Base-by-base conservation (phyloP, 257 asterid species). In the Gentiana straminea region DNA sequence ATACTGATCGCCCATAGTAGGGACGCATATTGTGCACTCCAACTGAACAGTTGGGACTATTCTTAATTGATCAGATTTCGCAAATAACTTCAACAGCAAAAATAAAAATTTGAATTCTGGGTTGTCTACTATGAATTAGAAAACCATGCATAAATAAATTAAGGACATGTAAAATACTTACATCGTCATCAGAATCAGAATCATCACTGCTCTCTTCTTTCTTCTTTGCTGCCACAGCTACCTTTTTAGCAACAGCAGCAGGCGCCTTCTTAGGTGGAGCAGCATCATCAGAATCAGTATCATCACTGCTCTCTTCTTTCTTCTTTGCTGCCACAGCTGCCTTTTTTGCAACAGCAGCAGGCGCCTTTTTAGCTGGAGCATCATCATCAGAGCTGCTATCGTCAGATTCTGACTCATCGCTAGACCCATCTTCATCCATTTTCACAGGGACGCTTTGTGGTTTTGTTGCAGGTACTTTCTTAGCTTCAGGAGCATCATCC, bases 331-430 rank as follows among this genome's bases (percentile, higher is more conserved):
- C 46, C 8, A 41, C 46, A 41, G 7, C 7, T 39, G 45, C 46
- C 46, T 49, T 61, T 44, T 43, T 49, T 52, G 70, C 33, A 58
- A 71, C 58, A 57, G 70, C 66, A 49, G 37, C 64, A 10, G 64
- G 57, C 3, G 2, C 56, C 32, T 46, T 69, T 24, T 65, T 61
- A 2, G 57, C 10, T 44, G 73, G 58, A 15, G 60, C 46, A 12
- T 58, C 73, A 4, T 80, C 83, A 11, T 74, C 86, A 0, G 82
- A 73, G 56, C 75, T 67, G 57, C 65, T 64, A 47, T 41, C 46
- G 7, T 41, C 46, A 3, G 46, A 41, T 5, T 41, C 46, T 5
- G 69, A 57, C 5, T 50, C 63, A 24, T 60, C 70, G 0, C 33
- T 33, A 1, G 63, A 56, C 15, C 51, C 24, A 15, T 48, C 62